Conservation (phyloP, 2,329 filamentous ascomycete species). For the Arthrobotrys iridis region DNA sequence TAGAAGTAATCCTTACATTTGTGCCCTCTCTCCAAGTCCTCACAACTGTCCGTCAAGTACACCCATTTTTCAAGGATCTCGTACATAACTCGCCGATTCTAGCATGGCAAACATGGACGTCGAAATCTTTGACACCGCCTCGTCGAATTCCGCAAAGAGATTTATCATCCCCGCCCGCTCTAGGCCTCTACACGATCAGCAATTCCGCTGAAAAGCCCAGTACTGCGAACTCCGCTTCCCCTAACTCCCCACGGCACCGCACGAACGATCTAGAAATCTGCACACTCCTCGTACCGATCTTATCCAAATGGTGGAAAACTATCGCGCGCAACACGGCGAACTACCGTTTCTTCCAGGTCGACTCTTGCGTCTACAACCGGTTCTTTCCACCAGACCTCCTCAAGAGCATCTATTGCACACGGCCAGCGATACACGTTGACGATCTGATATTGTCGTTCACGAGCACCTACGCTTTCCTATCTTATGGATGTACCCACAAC, state of each 20-base stretch:
- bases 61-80: slow-evolving; percentile 50
- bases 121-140: slow-evolving; percentile 28
- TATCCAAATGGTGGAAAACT: slow-evolving; percentile 54
- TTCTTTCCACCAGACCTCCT: slow-evolving; percentile 50
- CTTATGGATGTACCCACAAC: slow-evolving; percentile 43
- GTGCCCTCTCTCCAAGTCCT: slow-evolving; percentile 50
- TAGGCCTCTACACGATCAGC: slow-evolving; percentile 30
- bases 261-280: slow-evolving; percentile 40
- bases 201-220: slow-evolving; percentile 30
- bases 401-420: slow-evolving; percentile 32
- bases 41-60: slow-evolving; percentile 49
- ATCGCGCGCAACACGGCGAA: slow-evolving; percentile 47
- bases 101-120: slow-evolving; percentile 53
- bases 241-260: neutral
- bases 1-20: slow-evolving; percentile 42
- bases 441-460: slow-evolving; percentile 50
- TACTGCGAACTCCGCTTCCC: neutral
- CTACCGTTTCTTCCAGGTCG: slow-evolving; percentile 50
- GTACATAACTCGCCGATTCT: slow-evolving; percentile 33
- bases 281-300: slow-evolving; percentile 27
- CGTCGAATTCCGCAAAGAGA: neutral
- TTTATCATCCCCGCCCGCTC: neutral
- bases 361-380: slow-evolving; percentile 46
- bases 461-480: slow-evolving; percentile 43
- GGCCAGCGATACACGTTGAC: slow-evolving; percentile 44